Base-by-base conservation (phyloP, 2,329 filamentous ascomycete genomes). In the Aureobasidium sp. region DNA sequence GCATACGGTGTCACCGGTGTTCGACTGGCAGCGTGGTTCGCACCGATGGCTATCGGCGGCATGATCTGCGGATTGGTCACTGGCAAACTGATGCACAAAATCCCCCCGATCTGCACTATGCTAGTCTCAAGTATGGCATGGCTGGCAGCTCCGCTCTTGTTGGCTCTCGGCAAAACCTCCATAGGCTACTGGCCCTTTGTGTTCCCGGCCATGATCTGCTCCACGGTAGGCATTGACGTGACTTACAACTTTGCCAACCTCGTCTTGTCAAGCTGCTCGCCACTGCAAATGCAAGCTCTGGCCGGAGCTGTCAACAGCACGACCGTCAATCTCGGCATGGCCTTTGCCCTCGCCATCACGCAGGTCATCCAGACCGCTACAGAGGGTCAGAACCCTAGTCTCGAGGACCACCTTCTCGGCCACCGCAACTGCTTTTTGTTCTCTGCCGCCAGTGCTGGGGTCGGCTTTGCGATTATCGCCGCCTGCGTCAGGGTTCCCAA, bases 201-300 rank as follows among this genome's bases (percentile, higher is more conserved):
- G 15, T 66, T 74, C 61, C 71, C 71, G 11, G 70, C 71, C 6
- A 72, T 73, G 70, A 46, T 73, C 1, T 72, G 69, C 62, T 69
- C 68, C 3, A 72, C 71, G 1, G 61, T 72, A 8, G 71, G 71
- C 31, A 68, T 71, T 57, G 71, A 74, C 60, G 60, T 73, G 7
- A 74, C 71, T 0, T 72, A 69, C 66, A 72, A 68, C n/a, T 64
- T 73, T 3, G 67, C 68, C 17, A 65, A 67, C 23, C 67, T 73
- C 27, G 71, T 70, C 61, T 61, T 73, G 15, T 68, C 69, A 2
- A 61, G 67, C 0, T 63, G 67, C 0, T 69, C 70, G 53, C 71
- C 71, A 6, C 64, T 67, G 21, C 62, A 67, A 10, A 69, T 69
- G 25, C 71, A 74, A 62, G 71, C 69, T 17, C 61, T 73, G 4